Evolutionary conservation across 2,329 filamentous ascomycete genomes (phyloP), one percentile per base, ranked within the genome.

Genomic region (Verruconis gallopava): DNA sequence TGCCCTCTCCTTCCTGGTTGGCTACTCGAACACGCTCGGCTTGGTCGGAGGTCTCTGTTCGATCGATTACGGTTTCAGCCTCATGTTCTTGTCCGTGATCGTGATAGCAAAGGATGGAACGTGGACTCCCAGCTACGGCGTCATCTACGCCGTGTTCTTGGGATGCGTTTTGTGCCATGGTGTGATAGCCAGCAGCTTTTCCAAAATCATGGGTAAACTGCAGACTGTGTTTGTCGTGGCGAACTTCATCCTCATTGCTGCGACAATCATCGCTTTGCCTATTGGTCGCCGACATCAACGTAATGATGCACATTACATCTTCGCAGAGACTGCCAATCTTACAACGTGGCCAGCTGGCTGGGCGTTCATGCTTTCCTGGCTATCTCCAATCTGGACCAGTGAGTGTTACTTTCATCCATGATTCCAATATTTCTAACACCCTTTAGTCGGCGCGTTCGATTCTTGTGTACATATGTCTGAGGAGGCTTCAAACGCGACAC

Each of bases 371-470:
- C 15, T 77, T 72, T 72, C 63, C 64, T 35, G 50, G 64, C 5
- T 60, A 71, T 3, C 71, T 72, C 3, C 69, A 63, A 11, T 64
- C 67, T 0, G 71, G 66, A 0, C 75, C 76, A 44, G 64, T 76
- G 0, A 71, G 67, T 2, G 57, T 69, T 14, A 71, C 69, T 46
- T 72, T 72, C 11, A 60, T 69, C 11, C 55, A 75, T 3, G 62
- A 75, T 53, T 61, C 61, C 14, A 72, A 76, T 52, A 76, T 72
- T 42, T 68, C 67, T 78, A 15, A 75, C 73, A 1, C 77, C 71
- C 48, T 61, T 77, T 42, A 66, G 60, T 72, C 25, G 70, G 66
- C 5, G 59, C 69, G 5, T 74, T 71, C 48, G 71, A 74, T 47
- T 69, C 71, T 1, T 68, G 64, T 4, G 73, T 72, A 1, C 73